A percentile compares a stretch with the other conserved stretches of the same genome.
Evolutionary conservation across 768 basidiomycete genomes (phyloP).

Genomic region (Rhizopogon sp.): DNA sequence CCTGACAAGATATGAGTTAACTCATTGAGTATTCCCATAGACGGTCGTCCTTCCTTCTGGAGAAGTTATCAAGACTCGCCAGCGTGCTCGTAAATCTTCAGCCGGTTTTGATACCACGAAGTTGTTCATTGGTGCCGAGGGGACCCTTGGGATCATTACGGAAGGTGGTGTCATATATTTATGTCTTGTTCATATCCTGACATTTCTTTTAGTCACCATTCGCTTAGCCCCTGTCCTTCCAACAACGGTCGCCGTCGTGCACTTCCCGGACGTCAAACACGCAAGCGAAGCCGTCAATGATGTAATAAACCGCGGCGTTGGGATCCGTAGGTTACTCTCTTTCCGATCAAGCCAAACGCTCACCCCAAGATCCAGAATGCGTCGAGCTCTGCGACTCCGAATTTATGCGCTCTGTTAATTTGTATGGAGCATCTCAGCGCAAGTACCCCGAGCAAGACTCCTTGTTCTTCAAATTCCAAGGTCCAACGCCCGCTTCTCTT

Average conservation of each 20-base stretch:
- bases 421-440: constrained; percentile 45
- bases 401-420: constrained; percentile 61
- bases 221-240: constrained; percentile 78
- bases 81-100: constrained; percentile 74
- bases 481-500: constrained; percentile 54
- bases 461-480: constrained; percentile 87
- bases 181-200: background rate
- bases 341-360: background rate
- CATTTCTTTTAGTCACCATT: constrained; percentile 57
- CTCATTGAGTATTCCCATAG: constrained; percentile 28
- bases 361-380: constrained; percentile 48
- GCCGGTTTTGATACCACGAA: constrained; percentile 87
- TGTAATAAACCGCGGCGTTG: constrained; percentile 65
- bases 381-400: constrained; percentile 76
- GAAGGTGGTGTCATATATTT: constrained; percentile 45
- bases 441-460: constrained; percentile 62
- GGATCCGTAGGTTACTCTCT: constrained; percentile 54
- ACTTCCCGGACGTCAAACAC: constrained; percentile 69
- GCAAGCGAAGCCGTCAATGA: constrained; percentile 76
- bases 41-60: constrained; percentile 89
- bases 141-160: constrained; percentile 83
- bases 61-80: constrained; percentile 85
- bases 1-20: background rate
- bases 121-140: constrained; percentile 79
- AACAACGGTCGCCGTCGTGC: constrained; percentile 76